These are phyloP conservation scores for Bertia moriformis DNA, from an alignment of 2,329 filamentous ascomycete species.

Conservation along the genomic window DNA sequence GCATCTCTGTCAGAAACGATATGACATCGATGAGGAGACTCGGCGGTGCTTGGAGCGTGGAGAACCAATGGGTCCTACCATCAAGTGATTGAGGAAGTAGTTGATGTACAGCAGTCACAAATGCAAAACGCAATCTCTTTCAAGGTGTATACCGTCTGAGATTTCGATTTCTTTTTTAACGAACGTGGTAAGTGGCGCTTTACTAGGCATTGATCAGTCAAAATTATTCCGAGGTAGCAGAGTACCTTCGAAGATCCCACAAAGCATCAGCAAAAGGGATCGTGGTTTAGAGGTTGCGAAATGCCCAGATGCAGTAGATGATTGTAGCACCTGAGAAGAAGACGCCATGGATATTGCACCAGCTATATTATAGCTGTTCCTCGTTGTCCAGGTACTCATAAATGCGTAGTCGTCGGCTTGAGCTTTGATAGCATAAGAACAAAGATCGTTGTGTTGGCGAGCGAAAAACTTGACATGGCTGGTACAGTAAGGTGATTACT, in stretches of 20 bases:
- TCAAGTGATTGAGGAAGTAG: constrained; percentile 17
- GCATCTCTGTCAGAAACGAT: constrained; percentile 14
- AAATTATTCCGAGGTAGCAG: constrained; percentile 7
- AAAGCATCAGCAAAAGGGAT: no score
- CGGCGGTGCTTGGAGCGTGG: constrained; percentile 12
- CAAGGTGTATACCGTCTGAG: no score
- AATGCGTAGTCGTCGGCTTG: constrained; percentile 10
- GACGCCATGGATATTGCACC: constrained; percentile 20
- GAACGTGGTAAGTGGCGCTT: no score
- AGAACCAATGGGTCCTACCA: constrained; percentile 16
- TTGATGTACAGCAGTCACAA: constrained; percentile 10
- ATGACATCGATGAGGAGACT: constrained; percentile 18
- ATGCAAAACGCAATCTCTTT: no score
- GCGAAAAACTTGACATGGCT: constrained; percentile 18
- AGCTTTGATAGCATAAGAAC: constrained; percentile 13
- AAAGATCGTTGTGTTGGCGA: constrained; percentile 13
- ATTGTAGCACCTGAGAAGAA: constrained; percentile 20
- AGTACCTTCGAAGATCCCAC: constrained; percentile 8
- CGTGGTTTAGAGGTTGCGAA: constrained; percentile 10
- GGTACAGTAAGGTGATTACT: constrained; percentile 16
- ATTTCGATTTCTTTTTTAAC: no score
- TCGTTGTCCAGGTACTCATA: constrained; percentile 15
- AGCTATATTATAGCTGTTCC: constrained; percentile 14
- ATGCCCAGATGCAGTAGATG: constrained; percentile 21
- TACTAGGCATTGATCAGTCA: no score